Evolutionary conservation across 352 stramenopile species (phyloP).

Genomic region (Globisporangium uncinulatum): DNA sequence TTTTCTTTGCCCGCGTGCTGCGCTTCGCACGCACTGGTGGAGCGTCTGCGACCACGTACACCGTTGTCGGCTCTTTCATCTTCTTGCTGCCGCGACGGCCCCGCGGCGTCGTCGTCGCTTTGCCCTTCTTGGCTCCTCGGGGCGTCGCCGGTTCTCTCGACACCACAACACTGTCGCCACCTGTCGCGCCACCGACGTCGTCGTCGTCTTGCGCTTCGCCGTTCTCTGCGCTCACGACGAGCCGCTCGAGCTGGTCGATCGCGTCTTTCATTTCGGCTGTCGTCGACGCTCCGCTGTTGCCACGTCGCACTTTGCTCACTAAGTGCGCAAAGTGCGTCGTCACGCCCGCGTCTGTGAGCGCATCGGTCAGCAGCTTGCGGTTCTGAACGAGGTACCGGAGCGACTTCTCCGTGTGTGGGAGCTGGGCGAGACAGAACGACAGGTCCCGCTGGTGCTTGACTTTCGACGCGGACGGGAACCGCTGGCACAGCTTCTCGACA

Average conservation of each 20-base stretch:
- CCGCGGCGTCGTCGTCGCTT: slow-evolving; percentile 24
- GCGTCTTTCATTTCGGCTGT: slow-evolving; percentile 70
- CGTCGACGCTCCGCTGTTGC: slow-evolving; percentile 24
- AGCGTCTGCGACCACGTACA: slow-evolving; percentile 20
- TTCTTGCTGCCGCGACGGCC: slow-evolving; percentile 25
- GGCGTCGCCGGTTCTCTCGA: slow-evolving; percentile 23
- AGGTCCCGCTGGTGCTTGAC: slow-evolving; percentile 80
- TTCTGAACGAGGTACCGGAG: slow-evolving; percentile 91
- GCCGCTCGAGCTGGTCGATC: slow-evolving; percentile 65
- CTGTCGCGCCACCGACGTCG: background rate
- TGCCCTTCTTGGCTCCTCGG: no score
- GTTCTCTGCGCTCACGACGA: slow-evolving; percentile 42
- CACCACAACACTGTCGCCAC: background rate
- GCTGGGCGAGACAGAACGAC: slow-evolving; percentile 92
- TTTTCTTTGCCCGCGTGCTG: slow-evolving; percentile 9
- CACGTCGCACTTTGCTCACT: slow-evolving; percentile 49
- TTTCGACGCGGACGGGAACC: slow-evolving; percentile 85
- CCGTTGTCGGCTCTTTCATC: slow-evolving; percentile 27
- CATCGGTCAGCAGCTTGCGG: slow-evolving; percentile 87
- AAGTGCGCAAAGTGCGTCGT: slow-evolving; percentile 88
- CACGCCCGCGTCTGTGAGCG: slow-evolving; percentile 90
- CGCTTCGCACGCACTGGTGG: slow-evolving; percentile 20
- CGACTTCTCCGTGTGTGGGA: slow-evolving; percentile 93
- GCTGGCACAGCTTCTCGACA: slow-evolving; percentile 91
- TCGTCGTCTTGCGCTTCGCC: slow-evolving; percentile 42